Evolutionary conservation across 2,329 filamentous ascomycete genomes (phyloP).

Genomic region (Thielaviopsis ethacetica): DNA sequence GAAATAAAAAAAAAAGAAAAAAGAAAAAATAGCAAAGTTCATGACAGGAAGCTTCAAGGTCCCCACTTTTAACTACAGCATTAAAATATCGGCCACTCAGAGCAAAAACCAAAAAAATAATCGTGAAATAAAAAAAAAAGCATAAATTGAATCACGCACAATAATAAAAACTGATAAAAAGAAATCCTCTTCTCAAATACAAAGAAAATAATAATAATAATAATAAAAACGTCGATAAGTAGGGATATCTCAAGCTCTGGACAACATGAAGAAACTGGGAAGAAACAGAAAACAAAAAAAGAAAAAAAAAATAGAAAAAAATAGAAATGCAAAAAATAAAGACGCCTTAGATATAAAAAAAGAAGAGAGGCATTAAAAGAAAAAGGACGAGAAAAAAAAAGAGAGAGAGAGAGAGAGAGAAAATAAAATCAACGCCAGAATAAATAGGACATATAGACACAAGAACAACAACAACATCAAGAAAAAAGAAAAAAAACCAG

Average conservation of each 20-base stretch:
- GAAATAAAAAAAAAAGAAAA: neutral
- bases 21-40: neutral
- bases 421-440: neutral
- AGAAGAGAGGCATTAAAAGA: constrained; percentile 8
- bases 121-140: too few relatives aligned
- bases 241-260: neutral
- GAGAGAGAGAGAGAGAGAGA: constrained; percentile 5
- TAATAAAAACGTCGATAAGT: neutral
- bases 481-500: constrained; percentile 4
- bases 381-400: constrained; percentile 4
- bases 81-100: neutral
- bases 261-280: neutral
- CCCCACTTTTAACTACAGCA: neutral
- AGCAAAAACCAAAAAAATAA: neutral
- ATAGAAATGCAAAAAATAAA: neutral
- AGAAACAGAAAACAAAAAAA: neutral
- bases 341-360: neutral
- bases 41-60: neutral
- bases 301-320: neutral
- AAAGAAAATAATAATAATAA: neutral
- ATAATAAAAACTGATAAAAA: neutral
- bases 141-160: too few relatives aligned
- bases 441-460: constrained; percentile 6
- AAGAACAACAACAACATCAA: neutral
- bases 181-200: too few relatives aligned